Evolutionary conservation across 495 filamentous ascomycete genomes (phyloP).

Genomic region (Tuber indicum): DNA sequence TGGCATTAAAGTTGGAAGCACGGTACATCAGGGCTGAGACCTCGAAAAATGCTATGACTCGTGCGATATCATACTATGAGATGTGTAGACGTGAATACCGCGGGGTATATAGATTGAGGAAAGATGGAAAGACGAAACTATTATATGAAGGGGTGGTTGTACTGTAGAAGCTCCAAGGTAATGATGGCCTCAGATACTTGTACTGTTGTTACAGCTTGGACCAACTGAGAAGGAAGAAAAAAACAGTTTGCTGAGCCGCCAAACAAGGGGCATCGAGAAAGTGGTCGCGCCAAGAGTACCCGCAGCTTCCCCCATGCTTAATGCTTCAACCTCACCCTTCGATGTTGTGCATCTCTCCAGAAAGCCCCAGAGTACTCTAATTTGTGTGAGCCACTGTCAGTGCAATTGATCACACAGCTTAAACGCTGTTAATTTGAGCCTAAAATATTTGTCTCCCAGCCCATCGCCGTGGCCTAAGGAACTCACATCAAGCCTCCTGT

Average conservation of each 20-base stretch:
- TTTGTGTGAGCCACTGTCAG: background rate
- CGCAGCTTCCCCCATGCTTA: background rate
- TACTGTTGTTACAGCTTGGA: background rate
- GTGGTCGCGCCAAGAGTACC: background rate
- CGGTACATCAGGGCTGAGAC: background rate
- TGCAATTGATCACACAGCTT: background rate
- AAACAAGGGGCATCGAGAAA: background rate
- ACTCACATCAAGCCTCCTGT: background rate
- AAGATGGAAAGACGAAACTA: background rate
- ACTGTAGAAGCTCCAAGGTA: background rate
- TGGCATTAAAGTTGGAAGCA: background rate
- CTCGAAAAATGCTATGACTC: background rate
- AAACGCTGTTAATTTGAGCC: background rate
- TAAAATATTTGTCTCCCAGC: background rate
- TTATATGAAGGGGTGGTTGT: background rate
- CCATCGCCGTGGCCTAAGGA: background rate
- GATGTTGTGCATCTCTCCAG: background rate
- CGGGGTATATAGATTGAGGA: background rate
- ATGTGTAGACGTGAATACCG: background rate
- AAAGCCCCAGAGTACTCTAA: background rate
- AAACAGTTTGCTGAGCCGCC: conserved; percentile 1
- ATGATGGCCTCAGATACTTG: background rate
- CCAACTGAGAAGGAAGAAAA: background rate
- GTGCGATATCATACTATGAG: background rate
- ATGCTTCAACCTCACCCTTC: background rate